These are phyloP conservation scores for Colletotrichum neosansevieriae DNA, from an alignment of 2,329 filamentous ascomycete species.

Conservation along the genomic window DNA sequence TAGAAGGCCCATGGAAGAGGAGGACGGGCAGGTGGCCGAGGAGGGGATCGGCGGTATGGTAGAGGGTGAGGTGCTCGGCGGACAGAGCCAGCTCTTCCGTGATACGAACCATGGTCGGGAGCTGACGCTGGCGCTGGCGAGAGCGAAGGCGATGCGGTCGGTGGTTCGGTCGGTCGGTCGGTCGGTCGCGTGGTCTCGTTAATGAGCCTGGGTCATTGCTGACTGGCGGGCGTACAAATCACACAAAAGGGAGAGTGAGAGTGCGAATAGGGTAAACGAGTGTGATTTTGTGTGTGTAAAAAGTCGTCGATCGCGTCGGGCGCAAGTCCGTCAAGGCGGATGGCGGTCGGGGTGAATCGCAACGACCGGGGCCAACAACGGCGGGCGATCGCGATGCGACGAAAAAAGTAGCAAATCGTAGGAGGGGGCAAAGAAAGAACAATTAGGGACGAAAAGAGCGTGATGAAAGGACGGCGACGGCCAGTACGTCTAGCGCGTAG, in stretches of 20 bases:
- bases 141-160: not conserved
- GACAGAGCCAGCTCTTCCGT: slow-evolving; percentile 83
- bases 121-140: slow-evolving; percentile 43
- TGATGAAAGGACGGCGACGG: slow-evolving; percentile 34
- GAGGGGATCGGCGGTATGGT: slow-evolving; percentile 87
- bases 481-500: slow-evolving; percentile 34
- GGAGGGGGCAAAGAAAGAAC: not conserved
- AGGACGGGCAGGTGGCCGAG: slow-evolving; percentile 85
- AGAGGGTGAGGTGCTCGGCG: slow-evolving; percentile 85
- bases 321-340: slow-evolving; percentile 15
- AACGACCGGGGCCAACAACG: slow-evolving; percentile 1
- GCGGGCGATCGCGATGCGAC: slow-evolving; percentile 19
- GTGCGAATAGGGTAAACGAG: slow-evolving; percentile 21
- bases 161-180: slow-evolving; percentile 25
- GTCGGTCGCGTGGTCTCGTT: slow-evolving; percentile 40
- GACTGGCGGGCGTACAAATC: slow-evolving; percentile 29
- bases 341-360: slow-evolving; percentile 25
- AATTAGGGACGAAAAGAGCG: slow-evolving; percentile 34
- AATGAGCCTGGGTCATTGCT: slow-evolving; percentile 46
- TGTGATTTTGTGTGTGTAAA: slow-evolving; percentile 21
- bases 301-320: slow-evolving; percentile 19
- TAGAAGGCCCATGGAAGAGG: slow-evolving; percentile 92
- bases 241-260: slow-evolving; percentile 18
- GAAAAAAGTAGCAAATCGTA: slow-evolving; percentile 13
- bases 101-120: slow-evolving; percentile 81